Percentiles rank a stretch among this genome's conserved stretches.
Conservation (phyloP, 345 rosid genomes). For the Sisymbrium irio region DNA sequence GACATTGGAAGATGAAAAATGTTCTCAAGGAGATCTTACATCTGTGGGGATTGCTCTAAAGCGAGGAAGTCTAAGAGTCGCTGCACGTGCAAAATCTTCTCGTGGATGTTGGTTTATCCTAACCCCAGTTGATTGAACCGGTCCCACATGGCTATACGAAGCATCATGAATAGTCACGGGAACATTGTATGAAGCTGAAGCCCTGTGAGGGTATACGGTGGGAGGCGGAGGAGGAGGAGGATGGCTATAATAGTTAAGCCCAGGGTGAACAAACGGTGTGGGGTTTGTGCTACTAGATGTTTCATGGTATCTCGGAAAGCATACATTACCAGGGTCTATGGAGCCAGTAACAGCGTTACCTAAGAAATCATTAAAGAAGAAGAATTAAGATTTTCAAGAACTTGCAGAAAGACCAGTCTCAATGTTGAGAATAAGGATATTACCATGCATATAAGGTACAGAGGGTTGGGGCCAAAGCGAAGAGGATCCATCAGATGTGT, state of each 20-base stretch:
- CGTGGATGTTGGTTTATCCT: slow-evolving; percentile 45
- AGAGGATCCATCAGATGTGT: slow-evolving; percentile 45
- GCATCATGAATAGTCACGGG: slow-evolving; percentile 45
- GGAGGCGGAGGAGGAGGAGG: slow-evolving; percentile 38
- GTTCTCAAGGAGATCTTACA: slow-evolving; percentile 41
- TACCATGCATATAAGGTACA: slow-evolving; percentile 68
- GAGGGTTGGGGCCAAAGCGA: slow-evolving; percentile 56
- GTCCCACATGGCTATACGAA: slow-evolving; percentile 50
- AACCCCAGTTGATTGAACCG: slow-evolving; percentile 46
- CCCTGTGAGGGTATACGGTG: slow-evolving; percentile 49
- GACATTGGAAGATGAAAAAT: background rate
- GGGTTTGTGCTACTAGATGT: slow-evolving; percentile 47
- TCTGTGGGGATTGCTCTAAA: slow-evolving; percentile 55
- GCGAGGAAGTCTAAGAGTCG: slow-evolving; percentile 48
- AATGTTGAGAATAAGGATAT: slow-evolving; percentile 17
- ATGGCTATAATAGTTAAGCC: slow-evolving; percentile 40
- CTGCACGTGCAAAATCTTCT: slow-evolving; percentile 39
- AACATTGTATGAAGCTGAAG: slow-evolving; percentile 43
- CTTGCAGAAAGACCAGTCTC: background rate
- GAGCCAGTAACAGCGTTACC: slow-evolving; percentile 46
- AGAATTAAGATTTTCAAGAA: background rate
- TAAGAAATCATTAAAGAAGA: slow-evolving; percentile 20
- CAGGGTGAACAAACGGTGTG: slow-evolving; percentile 36
- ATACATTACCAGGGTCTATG: slow-evolving; percentile 44
- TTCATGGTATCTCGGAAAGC: slow-evolving; percentile 47